Evolutionary conservation across 306 rosid species (phyloP), one percentile per base, ranked within the genome.

Genomic region (Gleditsia sinensis): DNA sequence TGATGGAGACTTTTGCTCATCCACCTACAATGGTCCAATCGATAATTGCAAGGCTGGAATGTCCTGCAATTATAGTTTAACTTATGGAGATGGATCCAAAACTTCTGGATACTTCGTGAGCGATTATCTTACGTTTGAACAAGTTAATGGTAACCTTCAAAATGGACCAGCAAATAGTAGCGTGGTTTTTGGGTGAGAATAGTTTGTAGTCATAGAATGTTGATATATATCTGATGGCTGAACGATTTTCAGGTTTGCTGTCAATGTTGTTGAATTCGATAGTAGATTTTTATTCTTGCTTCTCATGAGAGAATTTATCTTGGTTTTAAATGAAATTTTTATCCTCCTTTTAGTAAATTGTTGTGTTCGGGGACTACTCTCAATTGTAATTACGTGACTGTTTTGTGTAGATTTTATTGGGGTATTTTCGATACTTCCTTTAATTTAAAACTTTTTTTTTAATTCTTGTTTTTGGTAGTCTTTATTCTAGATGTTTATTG

Each of bases 71-170:
- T 95, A 88, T 74, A 78, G 57, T 67, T 82, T 95, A 62, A 76
- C 78, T 7, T 95, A 95, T 58, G 99, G 97, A 81, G 99, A 95
- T 81, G 98, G 97, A 79, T 86, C 96, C 82, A 10, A 81, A 48
- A 88, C 94, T 71, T 1, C 90, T 19, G 99, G 99, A 6, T 85
- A 81, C 84, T 90, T 72, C 57, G 88, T 95, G 72, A 82, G 82
- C 80, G 99, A 95, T 86, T 21, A 60, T 61, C 61, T 95, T 51
- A 84, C 83, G 43, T 86, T 86, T 20, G 56, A 90, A 46, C 70
- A 45, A 78, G 87, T 88, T 20, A 77, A 61, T 10, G 96, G 90
- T 63, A 73, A 92, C 71, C 72, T 21, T 72, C 81, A 56, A 0
- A 86, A 84, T 3, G 28, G 27, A 49, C 69, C 80, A 39, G 79